These are phyloP conservation scores for Sphenostylis stenocarpa DNA, from an alignment of 306 rosid species.

Conservation along the genomic window DNA sequence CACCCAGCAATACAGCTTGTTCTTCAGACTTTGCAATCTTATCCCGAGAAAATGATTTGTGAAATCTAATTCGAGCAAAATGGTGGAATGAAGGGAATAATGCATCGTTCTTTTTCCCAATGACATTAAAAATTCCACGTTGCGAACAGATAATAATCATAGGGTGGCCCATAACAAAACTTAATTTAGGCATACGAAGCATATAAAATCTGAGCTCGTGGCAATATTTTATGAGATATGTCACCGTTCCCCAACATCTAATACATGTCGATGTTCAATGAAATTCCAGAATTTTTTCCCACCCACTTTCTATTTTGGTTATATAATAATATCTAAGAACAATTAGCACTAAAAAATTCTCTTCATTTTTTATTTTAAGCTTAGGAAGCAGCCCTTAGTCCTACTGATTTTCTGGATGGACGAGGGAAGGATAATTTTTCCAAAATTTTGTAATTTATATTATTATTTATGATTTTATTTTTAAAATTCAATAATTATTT, in stretches of 20 bases:
- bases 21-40: constrained; percentile 19
- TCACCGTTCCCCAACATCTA: constrained; percentile 1
- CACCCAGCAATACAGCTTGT: not conserved
- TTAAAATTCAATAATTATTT: too few species aligned
- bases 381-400: not conserved
- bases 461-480: too few species aligned
- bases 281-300: constrained; percentile 15
- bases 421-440: too few species aligned
- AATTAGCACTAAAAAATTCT: not conserved
- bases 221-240: constrained; percentile 29
- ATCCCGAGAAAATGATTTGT: constrained; percentile 31
- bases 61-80: constrained; percentile 22
- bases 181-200: not conserved
- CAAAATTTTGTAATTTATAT: too few species aligned
- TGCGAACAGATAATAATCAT: constrained; percentile 25
- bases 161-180: constrained; percentile 39
- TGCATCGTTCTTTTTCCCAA: not conserved
- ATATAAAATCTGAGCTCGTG: constrained; percentile 9
- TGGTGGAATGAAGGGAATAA: constrained; percentile 22
- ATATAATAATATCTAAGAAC: constrained; percentile 13
- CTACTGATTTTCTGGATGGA: too few species aligned
- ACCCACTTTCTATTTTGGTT: not conserved
- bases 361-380: not conserved
- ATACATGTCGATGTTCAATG: constrained; percentile 22
- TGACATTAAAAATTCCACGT: constrained; percentile 22